Percentiles rank a stretch among this genome's conserved stretches.
These are phyloP conservation scores for Verticillium dahliae DNA, from an alignment of 2,329 filamentous ascomycete genomes.

Conservation along the genomic window DNA sequence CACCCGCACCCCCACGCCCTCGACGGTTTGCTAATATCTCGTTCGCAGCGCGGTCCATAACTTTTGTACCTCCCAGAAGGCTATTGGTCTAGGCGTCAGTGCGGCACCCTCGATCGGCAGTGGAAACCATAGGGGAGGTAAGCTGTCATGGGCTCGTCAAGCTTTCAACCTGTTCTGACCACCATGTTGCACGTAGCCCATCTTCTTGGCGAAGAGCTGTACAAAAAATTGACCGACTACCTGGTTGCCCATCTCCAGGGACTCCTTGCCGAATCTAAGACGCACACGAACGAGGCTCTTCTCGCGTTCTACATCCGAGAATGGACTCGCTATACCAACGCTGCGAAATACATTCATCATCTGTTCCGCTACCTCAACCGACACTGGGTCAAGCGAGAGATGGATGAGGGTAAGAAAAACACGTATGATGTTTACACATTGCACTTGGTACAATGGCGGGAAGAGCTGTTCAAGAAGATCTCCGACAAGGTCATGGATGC, in stretches of 20 bases:
- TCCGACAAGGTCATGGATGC: slow-evolving; percentile 89
- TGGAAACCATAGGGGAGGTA: slow-evolving; percentile 66
- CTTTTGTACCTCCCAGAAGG: slow-evolving; percentile 98
- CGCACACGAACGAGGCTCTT: slow-evolving; percentile 83
- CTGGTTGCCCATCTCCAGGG: slow-evolving; percentile 68
- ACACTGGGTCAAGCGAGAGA: slow-evolving; percentile 98
- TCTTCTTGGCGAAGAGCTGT: slow-evolving; percentile 90
- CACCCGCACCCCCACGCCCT: neutral
- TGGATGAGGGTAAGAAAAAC: slow-evolving; percentile 97
- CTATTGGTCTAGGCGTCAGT: slow-evolving; percentile 50
- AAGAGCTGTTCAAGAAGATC: slow-evolving; percentile 80
- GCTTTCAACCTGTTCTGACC: neutral
- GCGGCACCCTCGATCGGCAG: slow-evolving; percentile 30
- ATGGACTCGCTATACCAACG: slow-evolving; percentile 92
- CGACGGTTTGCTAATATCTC: slow-evolving; percentile 24
- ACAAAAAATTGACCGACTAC: slow-evolving; percentile 84
- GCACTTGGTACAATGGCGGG: slow-evolving; percentile 91
- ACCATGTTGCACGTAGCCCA: slow-evolving; percentile 54
- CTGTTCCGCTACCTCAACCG: slow-evolving; percentile 93
- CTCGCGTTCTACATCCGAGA: slow-evolving; percentile 92
- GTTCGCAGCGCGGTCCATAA: slow-evolving; percentile 77
- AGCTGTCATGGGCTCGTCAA: slow-evolving; percentile 11
- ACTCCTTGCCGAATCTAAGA: slow-evolving; percentile 66
- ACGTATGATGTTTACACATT: slow-evolving; percentile 98
- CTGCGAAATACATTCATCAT: slow-evolving; percentile 96